These are phyloP conservation scores for Annulohypoxylon maeteangense DNA, from an alignment of 495 filamentous ascomycete genomes.

Conservation along the genomic window DNA sequence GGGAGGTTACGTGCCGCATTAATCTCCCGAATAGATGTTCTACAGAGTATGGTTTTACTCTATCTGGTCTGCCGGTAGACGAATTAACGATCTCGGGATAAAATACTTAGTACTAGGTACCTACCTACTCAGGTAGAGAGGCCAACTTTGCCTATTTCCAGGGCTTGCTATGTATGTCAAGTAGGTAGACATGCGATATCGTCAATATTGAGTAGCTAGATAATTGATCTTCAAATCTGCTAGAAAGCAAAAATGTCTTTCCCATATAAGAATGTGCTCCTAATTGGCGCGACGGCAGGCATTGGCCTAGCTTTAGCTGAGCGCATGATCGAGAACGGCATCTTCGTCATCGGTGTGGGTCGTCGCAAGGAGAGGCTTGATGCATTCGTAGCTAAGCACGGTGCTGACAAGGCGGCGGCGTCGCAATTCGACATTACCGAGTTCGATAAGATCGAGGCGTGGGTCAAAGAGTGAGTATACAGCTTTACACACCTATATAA, in stretches of 20 bases:
- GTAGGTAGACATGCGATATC: neutral
- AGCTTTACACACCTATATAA: neutral
- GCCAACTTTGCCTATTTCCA: slow-evolving; percentile 14
- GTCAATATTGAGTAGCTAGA: slow-evolving; percentile 7
- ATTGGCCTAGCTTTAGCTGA: slow-evolving; percentile 74
- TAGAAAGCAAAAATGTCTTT: slow-evolving; percentile 61
- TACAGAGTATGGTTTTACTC: neutral
- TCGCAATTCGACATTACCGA: slow-evolving; percentile 73
- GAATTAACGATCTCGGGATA: neutral
- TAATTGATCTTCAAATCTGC: neutral
- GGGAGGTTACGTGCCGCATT: neutral
- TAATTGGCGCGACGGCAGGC: slow-evolving; percentile 77
- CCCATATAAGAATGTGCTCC: slow-evolving; percentile 73
- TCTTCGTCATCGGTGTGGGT: slow-evolving; percentile 70
- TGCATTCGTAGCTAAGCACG: slow-evolving; percentile 67
- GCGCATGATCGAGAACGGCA: slow-evolving; percentile 69
- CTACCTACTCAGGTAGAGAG: neutral
- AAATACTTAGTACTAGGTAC: neutral
- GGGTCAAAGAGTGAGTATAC: slow-evolving; percentile 60
- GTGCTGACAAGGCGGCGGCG: slow-evolving; percentile 61
- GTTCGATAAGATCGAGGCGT: slow-evolving; percentile 65
- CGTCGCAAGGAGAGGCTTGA: slow-evolving; percentile 74
- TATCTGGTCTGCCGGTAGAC: neutral
- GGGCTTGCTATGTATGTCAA: neutral
- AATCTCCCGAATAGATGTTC: slow-evolving; percentile 23